phyloP scores from a whole-genome alignment of 2,329 filamentous ascomycete species.

The Diaporthe humulicola region DNA sequence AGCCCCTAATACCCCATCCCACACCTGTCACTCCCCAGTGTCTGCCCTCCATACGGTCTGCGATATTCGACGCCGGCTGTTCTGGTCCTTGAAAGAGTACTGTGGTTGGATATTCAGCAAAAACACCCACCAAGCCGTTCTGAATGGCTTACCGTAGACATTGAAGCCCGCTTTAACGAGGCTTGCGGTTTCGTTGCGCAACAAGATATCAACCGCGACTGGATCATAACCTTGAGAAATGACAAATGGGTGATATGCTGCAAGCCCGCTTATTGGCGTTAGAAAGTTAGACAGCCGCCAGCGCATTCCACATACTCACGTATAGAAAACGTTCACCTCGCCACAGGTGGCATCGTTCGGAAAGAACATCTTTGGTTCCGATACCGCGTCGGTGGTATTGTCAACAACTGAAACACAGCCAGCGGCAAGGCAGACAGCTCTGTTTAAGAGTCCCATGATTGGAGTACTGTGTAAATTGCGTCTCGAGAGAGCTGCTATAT shows the following conservation, averaged over 20 bases:
- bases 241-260: constrained; percentile 3
- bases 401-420: background rate
- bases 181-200: constrained; percentile 6
- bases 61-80: constrained; percentile 2
- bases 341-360: background rate
- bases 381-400: background rate
- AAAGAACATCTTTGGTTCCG: background rate
- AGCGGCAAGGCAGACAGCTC: background rate
- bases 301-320: background rate
- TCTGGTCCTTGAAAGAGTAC: constrained; percentile 14
- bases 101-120: background rate
- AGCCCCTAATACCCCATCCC: constrained; percentile 1
- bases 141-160: background rate
- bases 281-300: background rate
- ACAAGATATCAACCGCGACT: background rate
- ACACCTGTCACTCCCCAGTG: constrained; percentile 6
- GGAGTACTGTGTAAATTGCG: background rate
- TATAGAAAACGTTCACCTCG: constrained; percentile 22
- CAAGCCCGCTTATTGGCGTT: background rate
- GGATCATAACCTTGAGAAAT: background rate
- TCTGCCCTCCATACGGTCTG: constrained; percentile 9
- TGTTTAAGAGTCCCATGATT: background rate
- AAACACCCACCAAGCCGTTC: rapidly evolving
- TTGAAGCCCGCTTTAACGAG: constrained; percentile 7
- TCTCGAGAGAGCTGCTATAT: background rate